Evolutionary conservation across 192 early-diverging fungal species (phyloP).

Genomic region (Coemansia sp.): DNA sequence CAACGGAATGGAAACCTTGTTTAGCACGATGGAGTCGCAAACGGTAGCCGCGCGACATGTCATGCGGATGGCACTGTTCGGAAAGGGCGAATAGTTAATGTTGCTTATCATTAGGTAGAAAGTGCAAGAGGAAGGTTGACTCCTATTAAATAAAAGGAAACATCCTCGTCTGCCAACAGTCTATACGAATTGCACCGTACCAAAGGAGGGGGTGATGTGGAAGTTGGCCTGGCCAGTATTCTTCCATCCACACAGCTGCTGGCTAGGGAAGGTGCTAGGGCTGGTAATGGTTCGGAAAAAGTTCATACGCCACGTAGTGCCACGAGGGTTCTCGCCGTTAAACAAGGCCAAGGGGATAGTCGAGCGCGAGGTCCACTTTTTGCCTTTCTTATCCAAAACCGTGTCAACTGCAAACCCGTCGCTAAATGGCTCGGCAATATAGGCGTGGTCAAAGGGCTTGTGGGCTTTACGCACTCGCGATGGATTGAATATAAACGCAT

Average conservation of each 20-base stretch:
- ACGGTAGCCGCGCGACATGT: conserved; percentile 33
- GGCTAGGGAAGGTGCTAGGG: conserved; percentile 31
- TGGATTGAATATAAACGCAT: conserved; percentile 49
- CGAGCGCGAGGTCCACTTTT: conserved; percentile 22
- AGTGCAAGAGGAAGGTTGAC: not conserved
- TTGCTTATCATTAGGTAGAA: not conserved
- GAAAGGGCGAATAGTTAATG: not conserved
- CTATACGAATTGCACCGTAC: conserved; percentile 23
- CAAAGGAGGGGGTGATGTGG: conserved; percentile 48
- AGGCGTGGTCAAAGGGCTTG: conserved; percentile 48
- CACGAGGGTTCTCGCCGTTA: conserved; percentile 43
- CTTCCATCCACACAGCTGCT: conserved; percentile 52
- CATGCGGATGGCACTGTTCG: conserved; percentile 16
- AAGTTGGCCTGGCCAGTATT: conserved; percentile 42
- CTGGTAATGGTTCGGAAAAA: conserved; percentile 50
- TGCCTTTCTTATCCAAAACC: conserved; percentile 22
- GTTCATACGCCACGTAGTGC: conserved; percentile 51
- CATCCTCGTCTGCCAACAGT: not conserved
- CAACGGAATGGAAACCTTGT: conserved; percentile 32
- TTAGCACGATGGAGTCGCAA: conserved; percentile 43
- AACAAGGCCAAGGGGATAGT: conserved; percentile 50
- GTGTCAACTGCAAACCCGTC: conserved; percentile 45
- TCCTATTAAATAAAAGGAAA: not conserved
- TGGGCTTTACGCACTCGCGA: conserved; percentile 26
- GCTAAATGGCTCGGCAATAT: conserved; percentile 36